These are phyloP conservation scores for Fusarium mundagurra DNA, from an alignment of 2,329 filamentous ascomycete genomes.

Conservation along the genomic window DNA sequence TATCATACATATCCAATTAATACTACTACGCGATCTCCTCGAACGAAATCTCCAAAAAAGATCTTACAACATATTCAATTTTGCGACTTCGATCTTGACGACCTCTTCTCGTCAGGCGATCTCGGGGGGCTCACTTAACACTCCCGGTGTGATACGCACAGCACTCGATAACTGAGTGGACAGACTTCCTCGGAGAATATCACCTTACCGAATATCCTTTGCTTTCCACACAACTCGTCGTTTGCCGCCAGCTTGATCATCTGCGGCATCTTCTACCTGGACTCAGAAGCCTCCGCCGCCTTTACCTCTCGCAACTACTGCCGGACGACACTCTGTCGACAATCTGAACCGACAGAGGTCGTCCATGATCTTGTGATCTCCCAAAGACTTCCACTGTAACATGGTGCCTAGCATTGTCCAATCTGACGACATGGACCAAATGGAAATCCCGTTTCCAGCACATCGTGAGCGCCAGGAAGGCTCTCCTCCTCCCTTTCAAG, in stretches of 20 bases:
- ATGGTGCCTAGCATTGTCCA: slow-evolving; percentile 50
- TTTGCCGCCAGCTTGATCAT: slow-evolving; percentile 25
- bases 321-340: slow-evolving; percentile 43
- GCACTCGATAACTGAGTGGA: slow-evolving; percentile 32
- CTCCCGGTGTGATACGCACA: slow-evolving; percentile 29
- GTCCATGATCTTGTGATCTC: slow-evolving; percentile 42
- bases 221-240: slow-evolving; percentile 20
- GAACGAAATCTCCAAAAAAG: slow-evolving; percentile 7
- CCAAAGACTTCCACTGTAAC: slow-evolving; percentile 13
- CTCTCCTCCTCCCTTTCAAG: slow-evolving; percentile 50
- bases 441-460: slow-evolving; percentile 38
- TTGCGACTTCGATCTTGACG: slow-evolving; percentile 17
- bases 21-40: slow-evolving; percentile 6
- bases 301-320: slow-evolving; percentile 20
- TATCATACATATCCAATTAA: slow-evolving; percentile 29
- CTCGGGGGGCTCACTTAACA: slow-evolving; percentile 29
- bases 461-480: slow-evolving; percentile 43
- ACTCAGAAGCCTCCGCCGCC: slow-evolving; percentile 3
- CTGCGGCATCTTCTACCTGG: slow-evolving; percentile 5
- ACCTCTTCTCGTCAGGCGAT: slow-evolving; percentile 16
- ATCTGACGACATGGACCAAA: slow-evolving; percentile 42
- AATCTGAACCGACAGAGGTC: slow-evolving; percentile 38
- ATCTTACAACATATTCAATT: slow-evolving; percentile 7
- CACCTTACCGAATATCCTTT: slow-evolving; percentile 26
- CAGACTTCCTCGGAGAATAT: slow-evolving; percentile 33